These are phyloP conservation scores for Podospora sp. DNA, from an alignment of 495 filamentous ascomycete genomes.

Conservation along the genomic window DNA sequence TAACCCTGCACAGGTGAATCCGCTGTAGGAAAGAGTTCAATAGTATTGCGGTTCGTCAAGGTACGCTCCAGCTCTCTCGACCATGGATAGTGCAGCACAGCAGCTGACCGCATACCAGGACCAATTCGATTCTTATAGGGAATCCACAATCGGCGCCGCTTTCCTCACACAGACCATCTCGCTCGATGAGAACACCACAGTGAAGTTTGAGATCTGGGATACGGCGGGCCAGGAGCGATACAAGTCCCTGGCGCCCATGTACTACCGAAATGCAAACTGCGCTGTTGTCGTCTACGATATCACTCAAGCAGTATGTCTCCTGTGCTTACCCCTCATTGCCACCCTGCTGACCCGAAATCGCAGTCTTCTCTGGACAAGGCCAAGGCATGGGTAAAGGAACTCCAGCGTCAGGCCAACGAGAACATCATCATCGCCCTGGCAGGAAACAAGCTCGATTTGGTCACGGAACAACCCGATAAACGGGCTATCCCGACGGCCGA, in stretches of 20 bases:
- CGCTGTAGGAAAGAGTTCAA: conserved; percentile 98
- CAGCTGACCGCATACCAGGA: conserved; percentile 60
- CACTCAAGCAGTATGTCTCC: conserved; percentile 85
- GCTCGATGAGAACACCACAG: conserved; percentile 94
- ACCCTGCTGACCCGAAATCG: conserved; percentile 12
- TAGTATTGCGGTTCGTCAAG: conserved; percentile 97
- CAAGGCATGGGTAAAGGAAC: conserved; percentile 99
- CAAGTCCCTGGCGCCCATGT: conserved; percentile 98
- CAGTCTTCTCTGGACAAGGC: conserved; percentile 97
- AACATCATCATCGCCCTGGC: conserved; percentile 98
- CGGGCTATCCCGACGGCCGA: conserved; percentile 85
- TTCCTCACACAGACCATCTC: conserved; percentile 99
- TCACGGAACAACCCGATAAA: conserved; percentile 87
- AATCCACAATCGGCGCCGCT: conserved; percentile 97
- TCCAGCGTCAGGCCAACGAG: conserved; percentile 97
- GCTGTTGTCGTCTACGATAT: conserved; percentile 99
- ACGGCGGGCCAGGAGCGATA: conserved; percentile 98
- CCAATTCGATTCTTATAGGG: conserved; percentile 99
- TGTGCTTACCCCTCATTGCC: not conserved
- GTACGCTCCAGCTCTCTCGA: conserved; percentile 48
- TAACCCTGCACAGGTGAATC: conserved; percentile 77
- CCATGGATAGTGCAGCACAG: not conserved
- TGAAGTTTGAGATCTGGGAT: conserved; percentile 99
- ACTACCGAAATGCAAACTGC: conserved; percentile 98
- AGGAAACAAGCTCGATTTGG: conserved; percentile 96